A percentile compares a stretch with the other conserved stretches of the same genome.
Evolutionary conservation across 805 yeast genomes (phyloP).

Genomic region (Candida manassasensis): DNA sequence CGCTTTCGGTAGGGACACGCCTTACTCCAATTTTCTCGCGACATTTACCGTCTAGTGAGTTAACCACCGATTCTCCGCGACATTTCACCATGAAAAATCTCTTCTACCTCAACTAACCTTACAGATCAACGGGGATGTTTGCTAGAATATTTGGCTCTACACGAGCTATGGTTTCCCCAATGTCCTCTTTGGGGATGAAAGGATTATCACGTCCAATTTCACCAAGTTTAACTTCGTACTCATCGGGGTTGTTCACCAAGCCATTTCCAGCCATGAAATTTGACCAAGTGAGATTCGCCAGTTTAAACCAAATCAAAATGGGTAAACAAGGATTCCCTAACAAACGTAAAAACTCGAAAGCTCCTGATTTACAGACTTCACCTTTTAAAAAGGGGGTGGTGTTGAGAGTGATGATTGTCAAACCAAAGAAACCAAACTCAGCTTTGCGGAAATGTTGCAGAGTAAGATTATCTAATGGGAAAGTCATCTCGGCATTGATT

Average conservation of each 20-base stretch:
- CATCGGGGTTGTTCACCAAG: constrained; percentile 11
- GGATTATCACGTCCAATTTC: constrained; percentile 4
- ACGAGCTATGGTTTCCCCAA: constrained; percentile 1
- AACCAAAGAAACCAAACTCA: constrained; percentile 98
- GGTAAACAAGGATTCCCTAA: constrained; percentile 51
- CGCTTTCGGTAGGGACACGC: not conserved
- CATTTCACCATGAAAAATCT: too few species aligned
- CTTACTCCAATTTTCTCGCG: constrained; percentile 1
- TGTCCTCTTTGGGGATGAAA: constrained; percentile 1
- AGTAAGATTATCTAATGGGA: constrained; percentile 88
- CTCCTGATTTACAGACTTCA: constrained; percentile 79
- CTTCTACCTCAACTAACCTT: too few species aligned
- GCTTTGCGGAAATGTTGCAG: constrained; percentile 97
- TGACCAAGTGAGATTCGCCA: constrained; percentile 52
- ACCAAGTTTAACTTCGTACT: constrained; percentile 4
- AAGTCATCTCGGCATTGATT: constrained; percentile 83
- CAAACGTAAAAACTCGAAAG: constrained; percentile 48
- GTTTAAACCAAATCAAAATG: constrained; percentile 71
- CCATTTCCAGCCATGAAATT: constrained; percentile 9
- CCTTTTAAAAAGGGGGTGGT: constrained; percentile 95
- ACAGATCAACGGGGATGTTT: constrained; percentile 16
- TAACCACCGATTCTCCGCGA: too few species aligned
- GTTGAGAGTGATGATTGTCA: constrained; percentile 85
- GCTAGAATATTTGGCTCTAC: constrained; percentile 13
- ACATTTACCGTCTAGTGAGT: too few species aligned